phyloP scores from a whole-genome alignment of 1,139 yeast genomes.

The Petasospora fabianii region DNA sequence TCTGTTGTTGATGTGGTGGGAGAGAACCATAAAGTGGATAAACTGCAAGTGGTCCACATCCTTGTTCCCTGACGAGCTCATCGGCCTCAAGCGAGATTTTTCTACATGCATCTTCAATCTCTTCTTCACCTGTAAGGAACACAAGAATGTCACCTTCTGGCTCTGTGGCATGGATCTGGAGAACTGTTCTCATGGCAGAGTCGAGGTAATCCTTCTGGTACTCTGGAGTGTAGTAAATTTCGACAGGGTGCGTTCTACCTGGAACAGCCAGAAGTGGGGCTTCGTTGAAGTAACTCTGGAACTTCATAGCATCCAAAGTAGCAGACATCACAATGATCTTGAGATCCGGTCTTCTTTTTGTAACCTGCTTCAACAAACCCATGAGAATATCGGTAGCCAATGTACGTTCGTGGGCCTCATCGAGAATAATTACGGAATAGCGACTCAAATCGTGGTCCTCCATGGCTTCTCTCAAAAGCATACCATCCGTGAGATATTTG shows the following conservation, averaged over 20 bases:
- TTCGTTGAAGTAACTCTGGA: conserved; percentile 81
- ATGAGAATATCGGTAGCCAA: conserved; percentile 93
- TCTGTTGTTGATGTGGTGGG: conserved; percentile 94
- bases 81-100: conserved; percentile 86
- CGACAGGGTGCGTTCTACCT: conserved; percentile 97
- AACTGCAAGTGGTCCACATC: conserved; percentile 82
- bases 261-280: conserved; percentile 97
- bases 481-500: conserved; percentile 98
- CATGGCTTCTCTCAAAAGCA: conserved; percentile 96
- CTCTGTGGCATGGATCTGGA: conserved; percentile 96
- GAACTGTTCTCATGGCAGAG: conserved; percentile 89
- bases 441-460: conserved; percentile 79
- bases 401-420: conserved; percentile 98
- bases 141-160: conserved; percentile 88
- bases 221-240: conserved; percentile 94
- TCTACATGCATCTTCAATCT: conserved; percentile 94
- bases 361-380: conserved; percentile 88
- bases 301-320: conserved; percentile 94
- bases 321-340: conserved; percentile 97
- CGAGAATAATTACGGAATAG: conserved; percentile 88
- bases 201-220: conserved; percentile 92
- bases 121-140: conserved; percentile 96
- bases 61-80: conserved; percentile 80
- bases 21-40: conserved; percentile 94
- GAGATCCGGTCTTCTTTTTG: conserved; percentile 76